Percentiles rank a stretch among this genome's conserved stretches.
phyloP scores from a whole-genome alignment of 2,329 filamentous ascomycete species.

The Verticillium isaacii region DNA sequence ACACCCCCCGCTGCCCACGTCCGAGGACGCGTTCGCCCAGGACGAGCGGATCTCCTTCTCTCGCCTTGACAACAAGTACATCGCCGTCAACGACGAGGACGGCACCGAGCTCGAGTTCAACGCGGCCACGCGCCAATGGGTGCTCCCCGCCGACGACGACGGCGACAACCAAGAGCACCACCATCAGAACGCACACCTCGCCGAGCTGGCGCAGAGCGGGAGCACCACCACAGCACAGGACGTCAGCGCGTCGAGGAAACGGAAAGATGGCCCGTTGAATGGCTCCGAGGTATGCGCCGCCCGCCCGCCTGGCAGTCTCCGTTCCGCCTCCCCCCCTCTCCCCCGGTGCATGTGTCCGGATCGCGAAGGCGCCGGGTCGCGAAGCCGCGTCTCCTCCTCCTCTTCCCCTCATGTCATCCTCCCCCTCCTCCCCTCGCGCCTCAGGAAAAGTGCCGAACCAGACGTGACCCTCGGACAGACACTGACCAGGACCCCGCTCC shows the following conservation, averaged over 20 bases:
- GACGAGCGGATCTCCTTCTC: conserved; percentile 86
- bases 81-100: conserved; percentile 72
- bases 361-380: not conserved
- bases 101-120: conserved; percentile 85
- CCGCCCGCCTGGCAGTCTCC: not conserved
- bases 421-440: not conserved
- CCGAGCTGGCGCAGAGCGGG: conserved; percentile 17
- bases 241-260: conserved; percentile 29
- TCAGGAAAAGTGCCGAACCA: not conserved
- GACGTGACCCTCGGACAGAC: not conserved
- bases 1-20: conserved; percentile 45
- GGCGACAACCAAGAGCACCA: conserved; percentile 33
- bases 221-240: conserved; percentile 13
- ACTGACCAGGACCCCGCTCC: not conserved
- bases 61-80: conserved; percentile 74
- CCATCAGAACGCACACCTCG: conserved; percentile 22
- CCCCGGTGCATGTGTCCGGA: not conserved
- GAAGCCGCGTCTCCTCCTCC: not conserved
- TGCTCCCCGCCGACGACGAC: conserved; percentile 52
- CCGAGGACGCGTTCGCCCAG: conserved; percentile 64
- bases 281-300: conserved; percentile 38
- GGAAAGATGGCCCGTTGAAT: conserved; percentile 33
- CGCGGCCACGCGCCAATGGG: conserved; percentile 66
- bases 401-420: not conserved
- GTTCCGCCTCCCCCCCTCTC: not conserved